Evolutionary conservation across 78 protist genomes (phyloP), one percentile per base, ranked within the genome.

Genomic region (Neovahlkampfia damariscottae): DNA sequence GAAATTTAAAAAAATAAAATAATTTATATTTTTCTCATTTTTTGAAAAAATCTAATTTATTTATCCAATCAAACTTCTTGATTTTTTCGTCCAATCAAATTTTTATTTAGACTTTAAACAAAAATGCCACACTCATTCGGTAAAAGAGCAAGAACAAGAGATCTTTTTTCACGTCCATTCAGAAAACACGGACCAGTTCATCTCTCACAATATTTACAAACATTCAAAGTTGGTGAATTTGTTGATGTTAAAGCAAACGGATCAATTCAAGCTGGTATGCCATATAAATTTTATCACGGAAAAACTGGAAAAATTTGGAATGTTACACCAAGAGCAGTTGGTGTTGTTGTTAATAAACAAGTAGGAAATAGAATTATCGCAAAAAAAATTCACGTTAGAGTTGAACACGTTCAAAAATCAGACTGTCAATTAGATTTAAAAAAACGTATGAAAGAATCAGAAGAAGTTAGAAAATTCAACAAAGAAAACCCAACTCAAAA

Each of bases 271-370:
- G 88, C 89, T 87, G 99, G 99, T 62, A 95, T 98, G 98, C 99
- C 99, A 75, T 92, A 95, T 98, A 96, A 94, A 91, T 91, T 79
- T 93, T 98, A 98, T 97, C 99, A 97, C 86, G 99, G 99, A 71
- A 88, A 84, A 78, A 98, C 99, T 0, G 99, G 99, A 70, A 50
- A 80, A 68, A 94, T 98, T 41, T 98, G 93, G 98, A 94, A 96
- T 91, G 94, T 98, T 62, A 86, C 99, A 72, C 89, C 88, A 70
- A 85, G 94, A 32, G 97, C 98, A 35, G 74, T 98, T 62, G 99
- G 99, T 84, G 98, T 98, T 36, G 86, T 88, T 88, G 79, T 97
- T 80, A 94, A 92, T 94, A 98, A 98, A 93, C 87, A 79, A 69
- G 93, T 88, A n/a, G n/a, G n/a, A n/a, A n/a, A 86, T 81, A 85